Base-by-base conservation (phyloP, 2,329 filamentous ascomycete species). In the Ceratocystis eucalypticola region DNA sequence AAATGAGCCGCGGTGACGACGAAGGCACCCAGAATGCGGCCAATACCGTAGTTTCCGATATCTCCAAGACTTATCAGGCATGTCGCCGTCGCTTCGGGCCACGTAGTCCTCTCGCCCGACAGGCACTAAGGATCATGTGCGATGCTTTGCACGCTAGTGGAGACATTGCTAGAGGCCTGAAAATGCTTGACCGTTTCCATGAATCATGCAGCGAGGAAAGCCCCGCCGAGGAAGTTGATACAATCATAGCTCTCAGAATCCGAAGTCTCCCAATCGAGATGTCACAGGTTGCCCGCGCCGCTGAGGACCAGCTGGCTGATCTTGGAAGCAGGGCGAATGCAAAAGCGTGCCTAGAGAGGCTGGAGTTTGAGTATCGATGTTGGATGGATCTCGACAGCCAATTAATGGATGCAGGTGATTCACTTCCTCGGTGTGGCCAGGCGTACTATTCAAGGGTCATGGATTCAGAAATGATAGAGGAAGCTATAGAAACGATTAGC, bases 31-130 rank as follows among this genome's bases (percentile, higher is more conserved):
- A 3, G 17, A 5, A 59, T 37, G 25, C 55, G 8, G 55, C 55
- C 7, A n/a, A 28, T 59, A 30, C 25, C 20, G 17, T 59, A 25
- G 55, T 59, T 30, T 28, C 30, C 28, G 55, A 59, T 15, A 30
- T 59, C 6, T 33, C 55, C 55, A n/a, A 5, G 55, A 33, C 55
- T 6, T 59, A 59, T 22, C 12, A 59, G 17, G 15, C 33, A 30
- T 59, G 55, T 25, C 55, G 55, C 12, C 55, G 55, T 30, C 55
- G 55, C 55, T 59, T 59, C n/a, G 55, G 55, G 22, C 55, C 55
- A n/a, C 55, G 55, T n/a, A 59, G 55, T 59, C 28, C 55, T 28
- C 30, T 59, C 5, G 55, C 55, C 8, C 55, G 55, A n/a, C 25
- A 59, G 30, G 55, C 55, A 4, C 55, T 59, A 30, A 30, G 55